Evolutionary conservation across 169 alveolate genomes (phyloP), one percentile per base, ranked within the genome.

Genomic region (Cyclospora cayetanensis): DNA sequence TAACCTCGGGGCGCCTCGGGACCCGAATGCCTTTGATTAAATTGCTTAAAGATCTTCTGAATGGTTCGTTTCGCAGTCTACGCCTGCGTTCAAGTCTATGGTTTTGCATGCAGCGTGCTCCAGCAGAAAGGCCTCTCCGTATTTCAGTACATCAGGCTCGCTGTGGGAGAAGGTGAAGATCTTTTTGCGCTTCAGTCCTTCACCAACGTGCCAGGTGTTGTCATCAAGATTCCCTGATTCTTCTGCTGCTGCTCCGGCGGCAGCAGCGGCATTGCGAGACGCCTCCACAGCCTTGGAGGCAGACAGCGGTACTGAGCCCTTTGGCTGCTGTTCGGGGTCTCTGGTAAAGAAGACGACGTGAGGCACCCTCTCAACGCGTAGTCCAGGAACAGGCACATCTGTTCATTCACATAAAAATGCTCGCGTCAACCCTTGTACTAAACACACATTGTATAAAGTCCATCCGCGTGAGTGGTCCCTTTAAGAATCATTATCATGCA

Each of bases 91-190:
- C 72, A 60, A 60, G 29, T 60, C 2, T 7, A 60, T 60, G 20
- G 35, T 20, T 25, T n/a, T 60, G 72, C 72, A 60, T 60, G 72
- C 72, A 60, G 72, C 72, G 72, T 60, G 72, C 72, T 60, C 37
- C 72, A 60, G 72, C 72, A 60, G 31, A 25, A 60, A 60, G 1
- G n/a, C 31, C 25, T 60, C 39, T 25, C 72, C 72, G 25, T 60
- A 60, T 18, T 18, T 2, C 15, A 60, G 31, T 11, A n/a, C 31
- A 34, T 60, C 72, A 1, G n/a, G n/a, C 31, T 12, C 72, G 15
- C 37, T 34, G 31, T 60, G 72, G 35, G 72, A 60, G 35, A 60
- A 60, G 31, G 72, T 60, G 29, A 60, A 20, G 29, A 60, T 60
- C 35, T 60, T 60, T 60, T 60, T 60, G 72, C 72, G n/a, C 35